These are phyloP conservation scores for Apophysomyces sp. DNA, from an alignment of 371 early-diverging fungal species.

Conservation along the genomic window DNA sequence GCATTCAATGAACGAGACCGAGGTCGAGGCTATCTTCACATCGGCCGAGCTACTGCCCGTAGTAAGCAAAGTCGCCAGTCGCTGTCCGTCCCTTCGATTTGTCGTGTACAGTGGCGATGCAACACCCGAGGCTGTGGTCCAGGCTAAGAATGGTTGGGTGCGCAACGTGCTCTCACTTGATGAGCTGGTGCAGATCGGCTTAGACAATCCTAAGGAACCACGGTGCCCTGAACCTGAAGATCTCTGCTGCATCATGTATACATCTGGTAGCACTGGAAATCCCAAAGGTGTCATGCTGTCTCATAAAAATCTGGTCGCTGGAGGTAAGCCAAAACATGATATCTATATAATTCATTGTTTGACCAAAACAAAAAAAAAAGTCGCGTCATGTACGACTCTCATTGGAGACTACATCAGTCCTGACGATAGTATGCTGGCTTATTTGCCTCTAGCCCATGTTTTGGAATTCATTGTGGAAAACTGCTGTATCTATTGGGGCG, in stretches of 20 bases:
- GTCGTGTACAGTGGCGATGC: slow-evolving; percentile 79
- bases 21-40: slow-evolving; percentile 74
- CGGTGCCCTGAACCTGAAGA: slow-evolving; percentile 72
- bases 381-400: slow-evolving; percentile 52
- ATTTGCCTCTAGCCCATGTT: slow-evolving; percentile 92
- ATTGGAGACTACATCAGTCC: slow-evolving; percentile 29
- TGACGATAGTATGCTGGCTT: slow-evolving; percentile 72
- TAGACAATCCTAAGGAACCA: slow-evolving; percentile 57
- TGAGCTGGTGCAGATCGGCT: slow-evolving; percentile 67
- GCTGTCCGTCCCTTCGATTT: slow-evolving; percentile 59
- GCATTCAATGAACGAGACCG: slow-evolving; percentile 85
- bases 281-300: slow-evolving; percentile 90
- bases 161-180: slow-evolving; percentile 38
- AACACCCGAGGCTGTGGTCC: slow-evolving; percentile 47
- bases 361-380: slow-evolving; percentile 15
- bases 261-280: slow-evolving; percentile 92
- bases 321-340: slow-evolving; percentile 43
- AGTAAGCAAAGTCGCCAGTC: slow-evolving; percentile 54
- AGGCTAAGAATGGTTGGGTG: slow-evolving; percentile 23
- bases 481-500: slow-evolving; percentile 65
- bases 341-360: too few relatives aligned
- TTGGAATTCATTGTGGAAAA: slow-evolving; percentile 81
- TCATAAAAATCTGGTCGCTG: slow-evolving; percentile 82
- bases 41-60: slow-evolving; percentile 76
- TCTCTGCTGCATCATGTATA: slow-evolving; percentile 93